Evolutionary conservation across 1,284 basidiomycete genomes (phyloP), one percentile per base, ranked within the genome.

Genomic region (Porphyrellus sp.): DNA sequence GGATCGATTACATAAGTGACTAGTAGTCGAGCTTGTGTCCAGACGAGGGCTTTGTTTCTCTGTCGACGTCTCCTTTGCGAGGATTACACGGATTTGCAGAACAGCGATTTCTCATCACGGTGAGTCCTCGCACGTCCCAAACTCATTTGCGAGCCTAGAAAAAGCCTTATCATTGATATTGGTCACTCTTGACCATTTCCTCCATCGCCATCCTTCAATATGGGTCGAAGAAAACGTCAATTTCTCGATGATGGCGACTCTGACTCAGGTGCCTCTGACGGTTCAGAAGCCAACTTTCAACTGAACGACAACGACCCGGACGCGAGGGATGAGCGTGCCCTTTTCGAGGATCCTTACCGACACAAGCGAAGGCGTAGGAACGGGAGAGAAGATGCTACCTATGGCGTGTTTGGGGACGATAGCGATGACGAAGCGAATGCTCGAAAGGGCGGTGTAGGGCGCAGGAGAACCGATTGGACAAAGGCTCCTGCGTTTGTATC

Each of bases 391-490:
- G 82, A 86, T 52, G 86, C 86, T 1, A 78, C 89, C 51, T 93
- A 95, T 63, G 93, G 93, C 4, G 76, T 93, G 0, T 95, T 93
- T 72, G 91, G 77, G 0, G 83, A 86, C 1, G 83, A 88, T 6
- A 86, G 85, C 51, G 86, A 89, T 34, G 84, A 85, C 20, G 81
- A 82, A 51, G 75, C 68, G 33, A 70, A 64, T 46, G 64, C 66
- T 34, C 55, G 60, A 48, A 63, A 56, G 59, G 56, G 57, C 54
- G 63, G 49, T 31, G 50, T 52, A 25, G 55, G 15, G 16, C 59
- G 61, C 58, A 77, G 74, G 68, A 76, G 70, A 62, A 78, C 69
- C 51, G 81, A 81, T 69, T 89, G 76, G 86, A 80, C 89, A 40
- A 91, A 89, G 75, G 89, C 89, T 3, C 91, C 91, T 15, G 77